Evolutionary conservation across 148 eudicot genomes (phyloP).

Genomic region (Vaccinium corymbosum): DNA sequence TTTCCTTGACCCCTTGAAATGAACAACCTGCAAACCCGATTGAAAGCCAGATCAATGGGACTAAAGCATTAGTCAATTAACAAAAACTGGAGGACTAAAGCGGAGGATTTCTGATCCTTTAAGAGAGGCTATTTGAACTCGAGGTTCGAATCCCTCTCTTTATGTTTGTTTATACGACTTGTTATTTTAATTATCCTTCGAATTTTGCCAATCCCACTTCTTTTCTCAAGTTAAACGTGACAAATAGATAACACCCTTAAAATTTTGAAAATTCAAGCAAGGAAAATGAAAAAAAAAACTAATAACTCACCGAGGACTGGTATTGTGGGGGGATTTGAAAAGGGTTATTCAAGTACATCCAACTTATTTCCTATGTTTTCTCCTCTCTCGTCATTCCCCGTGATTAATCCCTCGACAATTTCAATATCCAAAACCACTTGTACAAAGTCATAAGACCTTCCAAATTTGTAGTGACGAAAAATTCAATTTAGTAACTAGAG

Average conservation of each 20-base stretch:
- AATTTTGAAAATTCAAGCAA: background rate
- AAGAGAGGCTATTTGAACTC: background rate
- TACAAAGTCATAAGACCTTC: background rate
- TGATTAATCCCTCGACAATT: background rate
- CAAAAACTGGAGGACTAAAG: background rate
- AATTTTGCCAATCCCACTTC: background rate
- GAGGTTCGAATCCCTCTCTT: background rate
- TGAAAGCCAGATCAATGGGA: background rate
- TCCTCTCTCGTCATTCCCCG: background rate
- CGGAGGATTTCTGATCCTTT: background rate
- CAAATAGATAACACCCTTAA: background rate
- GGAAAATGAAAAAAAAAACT: background rate
- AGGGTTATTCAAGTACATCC: background rate
- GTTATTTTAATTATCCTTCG: background rate
- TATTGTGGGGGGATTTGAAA: background rate
- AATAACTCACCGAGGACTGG: background rate
- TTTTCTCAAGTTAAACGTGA: background rate
- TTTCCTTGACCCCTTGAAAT: constrained; percentile 95
- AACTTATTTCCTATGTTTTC: background rate
- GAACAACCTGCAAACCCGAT: constrained; percentile 59
- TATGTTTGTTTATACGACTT: background rate
- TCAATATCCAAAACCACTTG: background rate
- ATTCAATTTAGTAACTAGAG: background rate
- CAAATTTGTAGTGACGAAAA: background rate
- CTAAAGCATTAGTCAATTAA: background rate